Conservation (phyloP, 1,284 basidiomycete genomes). For the Moesziomyces parantarcticus region DNA sequence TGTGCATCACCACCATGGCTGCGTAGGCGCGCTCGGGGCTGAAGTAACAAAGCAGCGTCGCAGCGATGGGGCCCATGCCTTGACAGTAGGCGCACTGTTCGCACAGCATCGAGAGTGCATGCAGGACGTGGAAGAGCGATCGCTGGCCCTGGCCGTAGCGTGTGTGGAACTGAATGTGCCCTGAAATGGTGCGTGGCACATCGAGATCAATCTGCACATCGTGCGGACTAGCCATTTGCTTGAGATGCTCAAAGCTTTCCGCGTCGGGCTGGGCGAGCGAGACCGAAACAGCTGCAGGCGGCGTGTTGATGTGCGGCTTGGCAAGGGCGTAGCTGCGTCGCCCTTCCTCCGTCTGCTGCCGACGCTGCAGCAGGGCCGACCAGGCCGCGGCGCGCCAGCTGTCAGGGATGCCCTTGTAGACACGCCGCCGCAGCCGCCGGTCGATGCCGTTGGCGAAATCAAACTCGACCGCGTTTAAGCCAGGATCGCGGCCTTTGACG, state of each 20-base stretch:
- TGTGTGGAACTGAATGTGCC: constrained; percentile 93
- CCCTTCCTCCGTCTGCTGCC: constrained; percentile 72
- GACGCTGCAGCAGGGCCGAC: constrained; percentile 75
- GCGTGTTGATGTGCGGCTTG: constrained; percentile 11
- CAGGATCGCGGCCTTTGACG: constrained; percentile 43
- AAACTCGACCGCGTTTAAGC: constrained; percentile 35
- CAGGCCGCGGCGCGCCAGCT: constrained; percentile 93
- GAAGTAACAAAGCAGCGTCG: constrained; percentile 92
- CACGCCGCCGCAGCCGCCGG: constrained; percentile 73
- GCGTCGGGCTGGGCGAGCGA: constrained; percentile 7
- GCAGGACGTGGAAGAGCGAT: constrained; percentile 85
- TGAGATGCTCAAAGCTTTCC: constrained; percentile 10
- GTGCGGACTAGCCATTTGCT: constrained; percentile 76
- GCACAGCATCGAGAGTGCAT: constrained; percentile 87
- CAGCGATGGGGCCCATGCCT: constrained; percentile 97
- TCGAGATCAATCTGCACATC: constrained; percentile 99
- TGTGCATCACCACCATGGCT: constrained; percentile 77
- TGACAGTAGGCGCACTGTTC: constrained; percentile 94
- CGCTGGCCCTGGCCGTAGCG: constrained; percentile 83
- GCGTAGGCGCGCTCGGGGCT: constrained; percentile 77
- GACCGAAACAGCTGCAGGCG: constrained; percentile 1
- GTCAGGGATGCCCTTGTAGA: constrained; percentile 96
- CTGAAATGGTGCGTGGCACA: constrained; percentile 94
- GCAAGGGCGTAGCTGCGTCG: constrained; percentile 21
- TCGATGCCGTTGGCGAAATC: constrained; percentile 35